A percentile compares a stretch with the other conserved stretches of the same genome.
Evolutionary conservation across 225 moss, liverwort and hornwort genomes (phyloP).

Genomic region (Pseudoscleropodium purum): DNA sequence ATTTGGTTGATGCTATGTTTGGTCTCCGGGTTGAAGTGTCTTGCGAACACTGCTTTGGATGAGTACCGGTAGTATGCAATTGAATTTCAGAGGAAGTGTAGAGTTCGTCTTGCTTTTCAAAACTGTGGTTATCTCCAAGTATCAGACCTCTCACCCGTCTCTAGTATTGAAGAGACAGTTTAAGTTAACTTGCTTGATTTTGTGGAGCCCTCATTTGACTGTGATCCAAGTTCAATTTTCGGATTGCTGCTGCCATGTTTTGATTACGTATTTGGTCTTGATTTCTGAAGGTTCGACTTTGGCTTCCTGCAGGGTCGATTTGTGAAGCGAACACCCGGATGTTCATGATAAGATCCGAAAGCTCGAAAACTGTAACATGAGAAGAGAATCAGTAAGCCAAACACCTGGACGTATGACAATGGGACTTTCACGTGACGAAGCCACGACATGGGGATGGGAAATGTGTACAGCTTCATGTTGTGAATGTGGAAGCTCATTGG

Average conservation of each 20-base stretch:
- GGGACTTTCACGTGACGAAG: not conserved
- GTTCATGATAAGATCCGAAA: conserved; percentile 6
- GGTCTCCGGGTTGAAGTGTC: not conserved
- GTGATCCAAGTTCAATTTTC: not conserved
- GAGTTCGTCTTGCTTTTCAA: not conserved
- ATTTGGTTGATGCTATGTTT: not conserved
- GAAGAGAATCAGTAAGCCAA: not conserved
- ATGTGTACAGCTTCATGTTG: not conserved
- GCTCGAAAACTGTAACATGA: not conserved
- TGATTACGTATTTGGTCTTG: not conserved
- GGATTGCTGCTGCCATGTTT: not conserved
- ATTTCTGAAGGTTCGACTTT: not conserved
- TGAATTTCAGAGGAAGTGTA: not conserved
- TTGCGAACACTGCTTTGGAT: not conserved
- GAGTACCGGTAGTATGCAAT: not conserved
- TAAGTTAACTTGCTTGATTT: not conserved
- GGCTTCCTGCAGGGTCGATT: conserved; percentile 36
- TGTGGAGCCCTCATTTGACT: not conserved
- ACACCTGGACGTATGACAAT: not conserved
- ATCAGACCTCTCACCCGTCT: not conserved
- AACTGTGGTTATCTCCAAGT: too few relatives aligned
- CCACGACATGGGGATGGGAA: not conserved
- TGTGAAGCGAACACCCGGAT: conserved; percentile 42
- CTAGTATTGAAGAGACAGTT: not conserved
- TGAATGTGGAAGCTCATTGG: not conserved